Conservation (phyloP, 1,139 yeast genomes). For the Zhuliangozyma parablackwelliae region DNA sequence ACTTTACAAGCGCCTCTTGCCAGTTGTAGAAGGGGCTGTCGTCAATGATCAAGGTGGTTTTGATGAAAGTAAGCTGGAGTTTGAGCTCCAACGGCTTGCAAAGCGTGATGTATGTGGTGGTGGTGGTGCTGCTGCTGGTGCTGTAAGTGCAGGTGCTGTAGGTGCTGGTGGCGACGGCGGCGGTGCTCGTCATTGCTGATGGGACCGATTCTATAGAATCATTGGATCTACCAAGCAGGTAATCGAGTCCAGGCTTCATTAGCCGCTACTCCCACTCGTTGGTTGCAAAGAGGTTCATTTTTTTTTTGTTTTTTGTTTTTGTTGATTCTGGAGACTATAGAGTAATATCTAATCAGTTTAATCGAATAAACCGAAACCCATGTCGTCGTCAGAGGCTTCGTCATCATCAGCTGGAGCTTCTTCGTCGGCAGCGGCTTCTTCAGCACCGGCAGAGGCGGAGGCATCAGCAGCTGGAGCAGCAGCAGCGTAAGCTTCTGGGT, state of each 20-base stretch:
- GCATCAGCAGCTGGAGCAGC: conserved; percentile 97
- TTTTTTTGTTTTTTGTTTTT: too few species aligned
- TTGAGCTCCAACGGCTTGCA: background rate
- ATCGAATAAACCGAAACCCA: conserved; percentile 99
- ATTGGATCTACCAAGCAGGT: too few species aligned
- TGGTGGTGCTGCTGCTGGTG: too few species aligned
- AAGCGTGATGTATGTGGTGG: too few species aligned
- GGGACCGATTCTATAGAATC: too few species aligned
- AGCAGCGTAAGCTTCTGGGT: conserved; percentile 92
- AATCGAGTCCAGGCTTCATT: too few species aligned
- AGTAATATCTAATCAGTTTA: conserved; percentile 35
- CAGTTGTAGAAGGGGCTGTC: conserved; percentile 3
- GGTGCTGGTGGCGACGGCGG: too few species aligned
- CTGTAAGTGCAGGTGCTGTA: too few species aligned
- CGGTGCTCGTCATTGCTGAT: too few species aligned
- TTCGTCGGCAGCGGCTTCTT: conserved; percentile 57
- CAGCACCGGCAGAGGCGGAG: conserved; percentile 61
- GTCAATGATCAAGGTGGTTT: conserved; percentile 6
- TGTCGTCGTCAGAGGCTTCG: conserved; percentile 71
- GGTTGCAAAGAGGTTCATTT: too few species aligned
- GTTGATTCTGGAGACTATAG: too few species aligned
- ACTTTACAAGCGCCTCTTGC: background rate
- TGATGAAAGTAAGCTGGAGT: conserved; percentile 3
- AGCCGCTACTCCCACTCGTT: too few species aligned
- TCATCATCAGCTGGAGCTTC: conserved; percentile 70